Evolutionary conservation across 2,329 filamentous ascomycete species (phyloP), one percentile per base, ranked within the genome.

Genomic region (Neofusicoccum umdonicola): DNA sequence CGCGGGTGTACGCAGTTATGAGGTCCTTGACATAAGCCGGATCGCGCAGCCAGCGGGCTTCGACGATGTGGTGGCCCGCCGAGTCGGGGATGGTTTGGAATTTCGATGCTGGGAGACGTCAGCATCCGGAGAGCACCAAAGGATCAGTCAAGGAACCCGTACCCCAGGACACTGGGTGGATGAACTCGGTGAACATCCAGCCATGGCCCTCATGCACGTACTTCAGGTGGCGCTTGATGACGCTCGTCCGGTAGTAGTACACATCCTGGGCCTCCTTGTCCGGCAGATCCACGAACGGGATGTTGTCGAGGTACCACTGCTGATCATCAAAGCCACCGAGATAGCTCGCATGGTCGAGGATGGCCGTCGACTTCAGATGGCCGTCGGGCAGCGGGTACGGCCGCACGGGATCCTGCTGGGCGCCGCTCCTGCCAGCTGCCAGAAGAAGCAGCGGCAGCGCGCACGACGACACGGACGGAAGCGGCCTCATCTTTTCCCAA

Each of bases 191-290:
- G 13, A 74, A 72, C 63, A 80, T 75, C 65, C 77, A 82, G 19
- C 80, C 80, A 44, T 75, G 76, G 6, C 77, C 77, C 35, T 76
- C 72, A 27, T 71, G 74, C 58, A 74, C 75, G 65, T 78, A 81
- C 48, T 76, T 74, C 31, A 80, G 70, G 66, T 82, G 80, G 9
- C 79, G 41, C 66, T 79, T 77, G 62, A 79, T 72, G 4, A 79
- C 74, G 11, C 75, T 76, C 71, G 77, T 78, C 44, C 80, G 76
- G 66, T 82, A 82, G 67, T 82, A 82, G 66, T 81, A 82, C 17
- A 82, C 79, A 65, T 80, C 77, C 66, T 81, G 75, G 58, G 81
- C 74, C 19, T 76, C 69, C 51, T 73, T 41, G 65, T 80, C 75
- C 15, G 79, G 79, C 17, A 80, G 73, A 41, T 81, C 78, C n/a